Conservation (phyloP, 1,284 basidiomycete species). For the Leccinum proliferum region DNA sequence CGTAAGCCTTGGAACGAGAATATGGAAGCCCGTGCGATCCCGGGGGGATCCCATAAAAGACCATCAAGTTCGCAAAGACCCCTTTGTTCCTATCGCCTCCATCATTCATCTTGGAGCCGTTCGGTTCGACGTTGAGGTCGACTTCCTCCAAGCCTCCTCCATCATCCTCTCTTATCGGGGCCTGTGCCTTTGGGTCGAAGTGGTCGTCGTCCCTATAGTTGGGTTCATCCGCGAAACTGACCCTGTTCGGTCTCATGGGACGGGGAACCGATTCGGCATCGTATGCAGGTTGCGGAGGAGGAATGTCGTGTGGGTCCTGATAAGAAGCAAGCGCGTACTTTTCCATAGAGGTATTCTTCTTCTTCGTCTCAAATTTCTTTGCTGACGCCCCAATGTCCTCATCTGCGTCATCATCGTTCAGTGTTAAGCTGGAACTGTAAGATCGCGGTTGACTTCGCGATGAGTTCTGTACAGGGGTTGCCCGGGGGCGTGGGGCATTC, state of each 20-base stretch:
- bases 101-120: no score
- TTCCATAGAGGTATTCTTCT: slow-evolving; percentile 22
- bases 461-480: slow-evolving; percentile 14
- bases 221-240: no score
- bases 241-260: no score
- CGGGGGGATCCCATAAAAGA: slow-evolving; percentile 39
- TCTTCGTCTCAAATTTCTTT: slow-evolving; percentile 7
- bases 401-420: slow-evolving; percentile 21
- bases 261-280: no score
- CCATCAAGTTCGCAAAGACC: slow-evolving; percentile 32
- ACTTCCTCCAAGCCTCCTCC: no score
- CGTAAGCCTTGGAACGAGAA: slow-evolving; percentile 25
- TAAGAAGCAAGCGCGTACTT: slow-evolving; percentile 48
- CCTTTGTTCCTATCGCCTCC: no score
- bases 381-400: slow-evolving; percentile 20
- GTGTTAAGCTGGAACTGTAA: slow-evolving; percentile 30
- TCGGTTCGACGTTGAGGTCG: no score
- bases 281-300: slow-evolving; percentile 36
- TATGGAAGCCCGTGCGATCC: slow-evolving; percentile 23
- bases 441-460: slow-evolving; percentile 10
- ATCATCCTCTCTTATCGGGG: no score
- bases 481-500: slow-evolving; percentile 9
- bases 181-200: no score
- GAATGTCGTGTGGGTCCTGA: slow-evolving; percentile 55
- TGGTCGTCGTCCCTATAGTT: no score